phyloP scores from a whole-genome alignment of 768 basidiomycete species.

The Lactarius pseudohatsudake region DNA sequence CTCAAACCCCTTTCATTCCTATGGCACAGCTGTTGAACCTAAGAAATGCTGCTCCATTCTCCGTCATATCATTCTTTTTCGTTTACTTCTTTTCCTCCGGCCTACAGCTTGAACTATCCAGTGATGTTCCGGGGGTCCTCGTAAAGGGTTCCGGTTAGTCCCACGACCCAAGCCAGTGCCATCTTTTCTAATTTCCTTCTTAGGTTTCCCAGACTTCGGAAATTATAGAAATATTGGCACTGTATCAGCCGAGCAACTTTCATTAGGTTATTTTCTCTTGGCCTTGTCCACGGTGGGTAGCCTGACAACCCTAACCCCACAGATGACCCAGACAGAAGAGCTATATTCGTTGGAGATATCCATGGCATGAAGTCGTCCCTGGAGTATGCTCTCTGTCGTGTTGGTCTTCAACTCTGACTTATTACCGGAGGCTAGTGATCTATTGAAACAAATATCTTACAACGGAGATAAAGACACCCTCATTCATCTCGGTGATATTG shows the following conservation, averaged over 20 bases:
- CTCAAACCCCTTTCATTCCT: neutral
- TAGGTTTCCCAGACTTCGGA: slow-evolving; percentile 58
- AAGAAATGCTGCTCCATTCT: slow-evolving; percentile 36
- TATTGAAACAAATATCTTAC: slow-evolving; percentile 65
- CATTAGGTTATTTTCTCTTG: slow-evolving; percentile 44
- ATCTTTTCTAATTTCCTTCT: neutral
- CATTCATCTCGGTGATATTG: slow-evolving; percentile 81
- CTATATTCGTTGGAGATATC: slow-evolving; percentile 83
- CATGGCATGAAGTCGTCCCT: slow-evolving; percentile 78
- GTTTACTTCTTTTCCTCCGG: slow-evolving; percentile 44
- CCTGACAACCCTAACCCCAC: neutral
- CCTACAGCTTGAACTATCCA: slow-evolving; percentile 31
- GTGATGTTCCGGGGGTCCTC: slow-evolving; percentile 24
- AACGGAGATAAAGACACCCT: slow-evolving; percentile 61
- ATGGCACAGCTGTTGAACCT: slow-evolving; percentile 22
- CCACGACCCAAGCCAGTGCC: neutral
- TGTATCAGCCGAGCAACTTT: slow-evolving; percentile 51
- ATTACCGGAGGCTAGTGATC: slow-evolving; percentile 43
- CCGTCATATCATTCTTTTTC: slow-evolving; percentile 44
- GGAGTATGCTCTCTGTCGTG: slow-evolving; percentile 45
- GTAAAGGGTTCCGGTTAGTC: slow-evolving; percentile 9
- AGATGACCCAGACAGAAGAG: slow-evolving; percentile 55
- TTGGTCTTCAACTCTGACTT: neutral
- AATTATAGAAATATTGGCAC: slow-evolving; percentile 45
- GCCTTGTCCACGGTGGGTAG: neutral